phyloP scores from a whole-genome alignment of 352 stramenopile species.

The Phytophthora niederhauseri region DNA sequence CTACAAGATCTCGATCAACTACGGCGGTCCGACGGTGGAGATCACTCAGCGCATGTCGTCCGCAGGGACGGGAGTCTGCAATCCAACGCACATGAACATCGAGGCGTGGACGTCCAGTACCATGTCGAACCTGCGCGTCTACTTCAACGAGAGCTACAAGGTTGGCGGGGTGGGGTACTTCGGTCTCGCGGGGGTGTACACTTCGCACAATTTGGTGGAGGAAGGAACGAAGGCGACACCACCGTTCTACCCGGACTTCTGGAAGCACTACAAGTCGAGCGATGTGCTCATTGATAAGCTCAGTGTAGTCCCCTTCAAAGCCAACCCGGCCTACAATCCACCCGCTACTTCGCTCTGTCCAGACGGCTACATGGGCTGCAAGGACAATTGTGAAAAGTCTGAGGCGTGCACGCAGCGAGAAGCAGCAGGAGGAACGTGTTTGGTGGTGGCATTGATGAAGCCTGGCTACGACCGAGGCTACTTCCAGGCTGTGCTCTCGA shows the following conservation, averaged over 20 bases:
- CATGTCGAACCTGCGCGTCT: constrained; percentile 38
- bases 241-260: constrained; percentile 49
- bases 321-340: constrained; percentile 43
- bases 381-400: constrained; percentile 48
- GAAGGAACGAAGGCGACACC: constrained; percentile 18
- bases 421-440: constrained; percentile 33
- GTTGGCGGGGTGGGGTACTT: constrained; percentile 48
- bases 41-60: constrained; percentile 46
- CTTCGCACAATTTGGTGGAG: constrained; percentile 42
- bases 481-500: constrained; percentile 49
- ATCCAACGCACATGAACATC: constrained; percentile 59
- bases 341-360: constrained; percentile 24
- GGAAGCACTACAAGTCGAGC: constrained; percentile 52
- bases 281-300: constrained; percentile 45
- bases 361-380: constrained; percentile 49
- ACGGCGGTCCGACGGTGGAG: neutral
- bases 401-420: constrained; percentile 51
- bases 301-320: constrained; percentile 27
- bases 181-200: constrained; percentile 55
- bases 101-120: constrained; percentile 57
- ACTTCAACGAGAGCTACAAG: constrained; percentile 56
- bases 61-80: constrained; percentile 40
- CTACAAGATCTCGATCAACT: constrained; percentile 42
- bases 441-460: constrained; percentile 59
- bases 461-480: constrained; percentile 50